Evolutionary conservation across 1,284 basidiomycete genomes (phyloP), one percentile per base, ranked within the genome.

Genomic region (Fomitopsis pinicola): DNA sequence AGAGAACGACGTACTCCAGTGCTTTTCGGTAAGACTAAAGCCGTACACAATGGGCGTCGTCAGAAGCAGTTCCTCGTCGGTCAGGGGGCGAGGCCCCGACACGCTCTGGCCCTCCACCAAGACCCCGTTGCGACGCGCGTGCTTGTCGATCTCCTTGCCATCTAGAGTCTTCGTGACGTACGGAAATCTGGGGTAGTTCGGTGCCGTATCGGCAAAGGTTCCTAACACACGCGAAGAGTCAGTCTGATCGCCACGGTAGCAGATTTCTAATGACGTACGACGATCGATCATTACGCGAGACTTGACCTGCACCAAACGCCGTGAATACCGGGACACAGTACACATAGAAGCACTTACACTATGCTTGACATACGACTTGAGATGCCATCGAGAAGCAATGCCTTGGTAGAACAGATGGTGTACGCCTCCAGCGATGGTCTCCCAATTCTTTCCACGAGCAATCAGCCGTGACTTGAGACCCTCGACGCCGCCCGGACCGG

Each of bases 241-340:
- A 57, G 58, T 55, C 44, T 36, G 53, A 5, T 44, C 50, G 22
- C 6, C 22, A 46, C 22, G 26, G 45, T 19, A n/a, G 17, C n/a
- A 7, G 6, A 26, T 19, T 46, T 26, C 19, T 19, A 38, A 26
- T 56, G 55, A 68, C 71, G 40, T 64, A 81, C 81, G 78, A 67
- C 82, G 71, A 66, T 87, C 85, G 57, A 87, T 73, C 81, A 88
- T 86, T 57, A 86, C 80, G 40, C 85, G 64, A 5, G 72, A 73
- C 55, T 72, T 71, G 14, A 74, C 68, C 73, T 74, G 42, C 26
- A 42, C 35, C n/a, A n/a, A 52, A 62, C 42, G 30, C 14, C 53
- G 30, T 33, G 15, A 19, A 33, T 55, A 17, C 9, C 36, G 15
- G 5, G 42, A 42, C 1, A 5, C 19, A 54, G 2, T 10, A 8